Evolutionary conservation across 305 asterid species (phyloP).

Genomic region (Euphrasia arctica): DNA sequence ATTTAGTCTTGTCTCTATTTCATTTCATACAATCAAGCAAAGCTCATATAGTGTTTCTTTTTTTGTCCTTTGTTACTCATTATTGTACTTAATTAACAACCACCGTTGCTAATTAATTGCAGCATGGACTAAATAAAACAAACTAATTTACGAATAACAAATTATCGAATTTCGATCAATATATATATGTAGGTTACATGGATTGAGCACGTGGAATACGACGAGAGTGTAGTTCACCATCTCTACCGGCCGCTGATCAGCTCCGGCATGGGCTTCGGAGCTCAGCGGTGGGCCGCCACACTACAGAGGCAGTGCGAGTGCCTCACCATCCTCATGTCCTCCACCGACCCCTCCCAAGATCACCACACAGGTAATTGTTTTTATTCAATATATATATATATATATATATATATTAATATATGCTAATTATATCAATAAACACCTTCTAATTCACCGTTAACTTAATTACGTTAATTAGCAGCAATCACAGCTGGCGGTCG

Average conservation of each 20-base stretch:
- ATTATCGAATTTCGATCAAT: too few relatives aligned
- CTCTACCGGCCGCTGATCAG: conserved; percentile 64
- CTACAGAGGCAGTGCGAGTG: conserved; percentile 91
- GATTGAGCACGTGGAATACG: conserved; percentile 91
- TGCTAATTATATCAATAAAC: too few relatives aligned
- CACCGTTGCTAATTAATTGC: too few relatives aligned
- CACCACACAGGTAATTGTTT: conserved; percentile 47
- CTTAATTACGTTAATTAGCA: conserved; percentile 21
- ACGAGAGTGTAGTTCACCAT: conserved; percentile 65
- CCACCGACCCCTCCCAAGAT: conserved; percentile 49
- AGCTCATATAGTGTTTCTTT: neutral
- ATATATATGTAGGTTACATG: conserved; percentile 60
- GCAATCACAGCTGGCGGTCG: conserved; percentile 79
- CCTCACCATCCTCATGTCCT: conserved; percentile 88
- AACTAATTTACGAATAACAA: too few relatives aligned
- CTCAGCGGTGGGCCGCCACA: conserved; percentile 80
- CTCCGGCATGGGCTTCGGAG: conserved; percentile 88
- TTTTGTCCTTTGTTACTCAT: neutral
- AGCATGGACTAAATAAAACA: too few relatives aligned
- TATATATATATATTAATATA: too few relatives aligned
- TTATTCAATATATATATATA: too few relatives aligned
- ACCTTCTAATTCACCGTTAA: too few relatives aligned
- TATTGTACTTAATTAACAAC: neutral
- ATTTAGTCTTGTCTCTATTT: neutral
- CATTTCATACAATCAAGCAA: neutral